Percentiles rank a stretch among this genome's conserved stretches.
phyloP scores from a whole-genome alignment of 2,329 filamentous ascomycete genomes.

The Fusarium albidum region DNA sequence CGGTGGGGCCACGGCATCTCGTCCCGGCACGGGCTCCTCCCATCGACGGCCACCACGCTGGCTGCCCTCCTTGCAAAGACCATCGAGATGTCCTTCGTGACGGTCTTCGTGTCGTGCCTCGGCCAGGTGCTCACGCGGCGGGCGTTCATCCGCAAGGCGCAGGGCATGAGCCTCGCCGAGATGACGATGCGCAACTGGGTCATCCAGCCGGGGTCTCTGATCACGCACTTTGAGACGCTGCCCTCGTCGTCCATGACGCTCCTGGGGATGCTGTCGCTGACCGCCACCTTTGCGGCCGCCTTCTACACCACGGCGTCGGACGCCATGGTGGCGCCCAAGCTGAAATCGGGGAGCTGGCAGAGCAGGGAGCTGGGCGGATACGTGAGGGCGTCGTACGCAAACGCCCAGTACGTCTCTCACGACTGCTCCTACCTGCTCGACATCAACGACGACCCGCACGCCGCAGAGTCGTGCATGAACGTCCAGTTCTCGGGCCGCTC shows the following conservation, averaged over 20 bases:
- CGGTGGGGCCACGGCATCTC: conserved; percentile 68
- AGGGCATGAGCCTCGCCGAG: conserved; percentile 77
- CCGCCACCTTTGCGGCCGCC: conserved; percentile 71
- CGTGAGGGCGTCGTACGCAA: conserved; percentile 70
- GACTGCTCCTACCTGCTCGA: conserved; percentile 70
- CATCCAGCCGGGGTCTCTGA: conserved; percentile 74
- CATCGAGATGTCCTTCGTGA: conserved; percentile 81
- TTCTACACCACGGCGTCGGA: conserved; percentile 82
- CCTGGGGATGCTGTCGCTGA: conserved; percentile 69
- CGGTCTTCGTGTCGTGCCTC: conserved; percentile 76
- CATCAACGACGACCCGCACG: conserved; percentile 48
- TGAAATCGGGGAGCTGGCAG: conserved; percentile 66
- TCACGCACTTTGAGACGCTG: conserved; percentile 73
- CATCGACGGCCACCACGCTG: conserved; percentile 71
- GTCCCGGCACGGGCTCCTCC: conserved; percentile 60
- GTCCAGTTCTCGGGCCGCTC: conserved; percentile 75
- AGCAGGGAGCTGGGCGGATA: conserved; percentile 59
- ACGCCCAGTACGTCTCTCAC: conserved; percentile 61
- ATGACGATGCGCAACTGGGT: conserved; percentile 80
- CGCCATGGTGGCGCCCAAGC: conserved; percentile 76
- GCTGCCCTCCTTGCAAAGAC: conserved; percentile 77
- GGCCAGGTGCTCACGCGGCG: conserved; percentile 78
- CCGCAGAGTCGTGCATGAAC: conserved; percentile 68
- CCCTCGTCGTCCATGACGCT: conserved; percentile 70
- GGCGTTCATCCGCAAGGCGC: conserved; percentile 66